Evolutionary conservation across 371 early-diverging fungal species (phyloP).

Genomic region (Mortierella polycephala): DNA sequence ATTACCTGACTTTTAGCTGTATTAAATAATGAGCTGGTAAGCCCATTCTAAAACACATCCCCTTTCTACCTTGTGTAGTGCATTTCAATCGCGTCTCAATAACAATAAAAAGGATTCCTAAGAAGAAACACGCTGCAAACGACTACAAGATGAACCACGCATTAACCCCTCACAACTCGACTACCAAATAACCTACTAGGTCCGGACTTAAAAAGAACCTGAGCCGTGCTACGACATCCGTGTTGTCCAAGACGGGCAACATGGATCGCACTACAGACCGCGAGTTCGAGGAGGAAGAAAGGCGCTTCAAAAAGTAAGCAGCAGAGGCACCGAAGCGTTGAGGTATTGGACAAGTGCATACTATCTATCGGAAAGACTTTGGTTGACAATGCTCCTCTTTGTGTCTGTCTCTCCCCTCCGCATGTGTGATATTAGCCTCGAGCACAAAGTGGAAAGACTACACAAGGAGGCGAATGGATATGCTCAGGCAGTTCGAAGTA

Average conservation of each 20-base stretch:
- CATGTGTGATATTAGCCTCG: slow-evolving; percentile 67
- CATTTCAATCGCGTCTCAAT: no score
- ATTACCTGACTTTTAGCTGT: not conserved
- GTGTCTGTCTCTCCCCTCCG: not conserved
- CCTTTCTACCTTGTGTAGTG: no score
- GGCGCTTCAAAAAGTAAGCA: slow-evolving; percentile 78
- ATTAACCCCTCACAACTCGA: not conserved
- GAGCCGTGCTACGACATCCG: slow-evolving; percentile 85
- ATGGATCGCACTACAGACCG: slow-evolving; percentile 63
- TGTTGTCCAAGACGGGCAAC: slow-evolving; percentile 54
- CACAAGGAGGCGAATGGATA: slow-evolving; percentile 95
- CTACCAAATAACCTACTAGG: slow-evolving; percentile 55
- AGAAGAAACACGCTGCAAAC: not conserved
- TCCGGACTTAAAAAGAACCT: slow-evolving; percentile 88
- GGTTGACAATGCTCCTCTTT: no score
- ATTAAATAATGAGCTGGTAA: no score
- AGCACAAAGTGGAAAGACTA: slow-evolving; percentile 85
- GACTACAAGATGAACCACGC: not conserved
- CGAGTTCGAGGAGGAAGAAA: slow-evolving; percentile 90
- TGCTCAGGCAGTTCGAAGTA: slow-evolving; percentile 85
- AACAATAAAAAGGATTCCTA: no score
- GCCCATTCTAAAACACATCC: no score
- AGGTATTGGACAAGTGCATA: not conserved
- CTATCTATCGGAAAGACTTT: no score
- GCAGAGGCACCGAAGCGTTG: not conserved